phyloP scores from a whole-genome alignment of 108 stramenopile genomes.

The Nitzschia palea region DNA sequence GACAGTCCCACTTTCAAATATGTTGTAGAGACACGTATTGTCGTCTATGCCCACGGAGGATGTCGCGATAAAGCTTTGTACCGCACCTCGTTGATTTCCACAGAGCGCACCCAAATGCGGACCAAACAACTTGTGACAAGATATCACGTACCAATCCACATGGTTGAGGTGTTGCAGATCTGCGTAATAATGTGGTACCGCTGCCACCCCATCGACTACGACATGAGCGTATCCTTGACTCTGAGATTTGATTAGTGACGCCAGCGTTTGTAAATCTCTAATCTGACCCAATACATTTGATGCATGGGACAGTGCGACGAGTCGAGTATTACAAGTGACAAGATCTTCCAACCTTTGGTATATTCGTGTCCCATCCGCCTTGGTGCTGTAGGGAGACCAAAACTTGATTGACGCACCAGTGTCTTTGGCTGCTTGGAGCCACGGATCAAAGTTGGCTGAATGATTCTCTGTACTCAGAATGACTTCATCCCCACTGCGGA shows the following conservation, averaged over 20 bases:
- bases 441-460: constrained; percentile 76
- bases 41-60: not conserved
- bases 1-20: constrained; percentile 65
- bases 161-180: constrained; percentile 1
- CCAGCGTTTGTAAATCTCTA: constrained; percentile 49
- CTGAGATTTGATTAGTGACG: constrained; percentile 26
- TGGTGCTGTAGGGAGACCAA: constrained; percentile 45
- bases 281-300: constrained; percentile 78
- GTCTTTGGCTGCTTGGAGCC: constrained; percentile 51
- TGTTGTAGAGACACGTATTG: constrained; percentile 13
- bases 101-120: constrained; percentile 74
- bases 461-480: constrained; percentile 83
- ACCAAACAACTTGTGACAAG: constrained; percentile 80
- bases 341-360: constrained; percentile 40
- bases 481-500: constrained; percentile 61
- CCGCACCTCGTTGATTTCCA: constrained; percentile 24
- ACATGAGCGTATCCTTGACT: constrained; percentile 53
- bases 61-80: constrained; percentile 2
- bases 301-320: constrained; percentile 77
- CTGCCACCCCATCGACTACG: constrained; percentile 85
- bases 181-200: constrained; percentile 66
- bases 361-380: constrained; percentile 1
- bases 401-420: constrained; percentile 57
- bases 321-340: constrained; percentile 45
- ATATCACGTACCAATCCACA: constrained; percentile 81